Percentiles rank a stretch among this genome's conserved stretches.
Evolutionary conservation across 148 eudicot genomes (phyloP).

Genomic region (Polygonum aviculare): DNA sequence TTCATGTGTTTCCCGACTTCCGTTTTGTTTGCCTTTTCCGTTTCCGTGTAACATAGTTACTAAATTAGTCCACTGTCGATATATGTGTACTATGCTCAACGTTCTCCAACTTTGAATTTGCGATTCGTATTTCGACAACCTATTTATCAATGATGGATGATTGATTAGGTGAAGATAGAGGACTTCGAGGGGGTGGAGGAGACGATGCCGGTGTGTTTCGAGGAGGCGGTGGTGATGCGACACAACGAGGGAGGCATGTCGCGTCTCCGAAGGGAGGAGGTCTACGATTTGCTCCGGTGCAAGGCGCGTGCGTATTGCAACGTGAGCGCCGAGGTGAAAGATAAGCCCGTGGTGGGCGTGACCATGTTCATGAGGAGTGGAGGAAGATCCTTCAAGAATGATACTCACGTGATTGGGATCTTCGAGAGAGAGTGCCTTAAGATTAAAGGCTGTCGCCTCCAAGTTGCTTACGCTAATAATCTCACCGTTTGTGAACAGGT

Average conservation of each 20-base stretch:
- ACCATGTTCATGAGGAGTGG: slow-evolving; percentile 12
- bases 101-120: too few species aligned
- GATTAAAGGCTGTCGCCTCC: slow-evolving; percentile 39
- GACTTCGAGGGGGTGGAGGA: not conserved
- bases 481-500: slow-evolving; percentile 84
- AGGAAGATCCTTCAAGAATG: slow-evolving; percentile 3
- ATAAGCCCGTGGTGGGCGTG: not conserved
- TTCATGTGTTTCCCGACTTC: too few species aligned
- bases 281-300: slow-evolving; percentile 1
- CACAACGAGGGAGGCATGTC: slow-evolving; percentile 12
- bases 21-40: too few species aligned
- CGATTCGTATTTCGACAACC: too few species aligned
- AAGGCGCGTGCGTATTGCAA: not conserved
- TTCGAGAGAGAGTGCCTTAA: slow-evolving; percentile 45
- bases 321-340: not conserved
- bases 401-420: slow-evolving; percentile 26
- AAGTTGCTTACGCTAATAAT: slow-evolving; percentile 43
- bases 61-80: too few species aligned
- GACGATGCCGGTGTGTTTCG: slow-evolving; percentile 3
- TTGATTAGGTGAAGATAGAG: not conserved
- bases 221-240: slow-evolving; percentile 12
- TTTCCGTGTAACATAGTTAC: too few species aligned
- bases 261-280: not conserved
- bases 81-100: too few species aligned
- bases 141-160: not conserved